Evolutionary conservation across 768 basidiomycete species (phyloP).

Genomic region (Coprinellus micaceus): DNA sequence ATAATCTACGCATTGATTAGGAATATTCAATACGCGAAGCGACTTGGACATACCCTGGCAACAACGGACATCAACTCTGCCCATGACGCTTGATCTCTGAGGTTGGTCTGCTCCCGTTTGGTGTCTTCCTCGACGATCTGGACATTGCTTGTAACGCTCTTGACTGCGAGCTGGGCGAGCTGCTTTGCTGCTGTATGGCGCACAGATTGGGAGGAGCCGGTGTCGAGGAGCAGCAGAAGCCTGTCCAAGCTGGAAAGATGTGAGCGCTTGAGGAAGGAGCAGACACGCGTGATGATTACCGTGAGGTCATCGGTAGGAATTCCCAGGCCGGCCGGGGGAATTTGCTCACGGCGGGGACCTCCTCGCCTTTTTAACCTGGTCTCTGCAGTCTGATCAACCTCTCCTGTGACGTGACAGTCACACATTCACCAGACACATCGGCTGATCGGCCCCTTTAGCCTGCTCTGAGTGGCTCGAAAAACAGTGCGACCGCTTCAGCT

Average conservation of each 20-base stretch:
- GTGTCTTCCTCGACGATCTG: constrained; percentile 71
- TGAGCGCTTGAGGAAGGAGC: background rate
- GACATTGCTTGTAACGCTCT: constrained; percentile 81
- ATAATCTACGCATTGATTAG: constrained; percentile 56
- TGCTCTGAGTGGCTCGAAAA: background rate
- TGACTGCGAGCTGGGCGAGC: constrained; percentile 85
- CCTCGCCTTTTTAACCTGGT: constrained; percentile 61
- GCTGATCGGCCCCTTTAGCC: background rate
- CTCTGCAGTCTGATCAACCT: constrained; percentile 37
- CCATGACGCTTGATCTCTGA: constrained; percentile 77
- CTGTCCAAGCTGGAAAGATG: constrained; percentile 76
- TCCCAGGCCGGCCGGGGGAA: constrained; percentile 36
- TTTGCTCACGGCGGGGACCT: constrained; percentile 44
- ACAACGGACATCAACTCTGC: constrained; percentile 87
- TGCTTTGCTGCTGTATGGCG: constrained; percentile 96
- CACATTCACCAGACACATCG: constrained; percentile 11
- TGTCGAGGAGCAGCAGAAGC: constrained; percentile 91
- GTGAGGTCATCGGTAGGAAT: constrained; percentile 83
- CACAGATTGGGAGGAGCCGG: constrained; percentile 86
- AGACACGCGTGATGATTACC: constrained; percentile 34
- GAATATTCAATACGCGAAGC: constrained; percentile 1
- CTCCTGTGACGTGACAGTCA: constrained; percentile 44
- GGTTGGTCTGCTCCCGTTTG: constrained; percentile 60
- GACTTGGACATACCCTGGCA: constrained; percentile 54
- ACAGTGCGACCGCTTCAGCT: background rate